phyloP scores from a whole-genome alignment of 192 early-diverging fungal species.

The Diversispora epigaea region DNA sequence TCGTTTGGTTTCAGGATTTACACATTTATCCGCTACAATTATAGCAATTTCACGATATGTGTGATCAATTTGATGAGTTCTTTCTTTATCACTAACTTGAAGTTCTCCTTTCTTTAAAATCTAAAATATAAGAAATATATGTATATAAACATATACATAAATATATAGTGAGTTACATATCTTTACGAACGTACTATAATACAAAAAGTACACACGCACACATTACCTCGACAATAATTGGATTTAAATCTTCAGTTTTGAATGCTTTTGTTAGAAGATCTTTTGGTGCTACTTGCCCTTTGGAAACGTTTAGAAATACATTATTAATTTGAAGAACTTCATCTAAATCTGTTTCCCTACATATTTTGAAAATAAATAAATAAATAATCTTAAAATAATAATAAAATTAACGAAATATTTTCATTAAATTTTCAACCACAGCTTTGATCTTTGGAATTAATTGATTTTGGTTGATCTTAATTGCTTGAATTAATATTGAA shows the following conservation, averaged over 20 bases:
- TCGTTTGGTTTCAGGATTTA: slow-evolving; percentile 93
- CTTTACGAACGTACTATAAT: background rate
- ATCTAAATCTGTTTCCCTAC: slow-evolving; percentile 91
- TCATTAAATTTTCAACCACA: too few species aligned
- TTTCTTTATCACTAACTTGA: slow-evolving; percentile 96
- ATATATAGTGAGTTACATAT: too few species aligned
- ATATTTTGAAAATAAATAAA: background rate
- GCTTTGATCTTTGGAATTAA: too few species aligned
- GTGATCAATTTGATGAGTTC: slow-evolving; percentile 78
- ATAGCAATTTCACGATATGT: slow-evolving; percentile 92
- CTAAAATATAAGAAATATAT: slow-evolving; percentile 38
- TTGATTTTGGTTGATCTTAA: too few species aligned
- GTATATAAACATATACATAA: too few species aligned
- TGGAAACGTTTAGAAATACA: slow-evolving; percentile 94
- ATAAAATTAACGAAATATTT: background rate
- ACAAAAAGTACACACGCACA: too few species aligned
- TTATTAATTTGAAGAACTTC: slow-evolving; percentile 94
- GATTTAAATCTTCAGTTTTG: slow-evolving; percentile 78
- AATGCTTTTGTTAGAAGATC: slow-evolving; percentile 88
- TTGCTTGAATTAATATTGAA: background rate
- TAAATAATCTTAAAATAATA: background rate
- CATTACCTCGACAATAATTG: slow-evolving; percentile 70
- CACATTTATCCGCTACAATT: slow-evolving; percentile 90
- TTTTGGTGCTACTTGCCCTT: slow-evolving; percentile 90
- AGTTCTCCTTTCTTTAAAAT: slow-evolving; percentile 95